A percentile compares a stretch with the other conserved stretches of the same genome.
Evolutionary conservation across 2,329 filamentous ascomycete genomes (phyloP).

Genomic region (Monosporascus sp.): DNA sequence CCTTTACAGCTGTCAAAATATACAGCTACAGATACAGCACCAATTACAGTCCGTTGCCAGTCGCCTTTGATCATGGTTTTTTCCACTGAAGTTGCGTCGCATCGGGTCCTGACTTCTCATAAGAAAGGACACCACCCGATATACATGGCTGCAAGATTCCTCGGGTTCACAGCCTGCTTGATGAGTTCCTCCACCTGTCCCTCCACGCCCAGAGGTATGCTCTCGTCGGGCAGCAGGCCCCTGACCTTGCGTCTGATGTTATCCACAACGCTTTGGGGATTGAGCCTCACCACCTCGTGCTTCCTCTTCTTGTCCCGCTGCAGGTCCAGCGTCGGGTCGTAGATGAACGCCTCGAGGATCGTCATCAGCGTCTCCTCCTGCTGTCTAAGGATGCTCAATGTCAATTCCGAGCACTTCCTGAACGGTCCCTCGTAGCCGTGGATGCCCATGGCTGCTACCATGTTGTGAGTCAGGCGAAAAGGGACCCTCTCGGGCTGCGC

Average conservation of each 20-base stretch:
- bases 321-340: slow-evolving; percentile 93
- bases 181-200: slow-evolving; percentile 97
- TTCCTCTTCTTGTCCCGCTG: slow-evolving; percentile 64
- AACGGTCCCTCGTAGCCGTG: slow-evolving; percentile 94
- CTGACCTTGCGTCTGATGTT: slow-evolving; percentile 82
- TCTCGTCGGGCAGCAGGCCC: slow-evolving; percentile 79
- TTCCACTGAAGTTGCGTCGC: too few species aligned
- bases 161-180: slow-evolving; percentile 73
- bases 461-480: slow-evolving; percentile 96
- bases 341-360: slow-evolving; percentile 92
- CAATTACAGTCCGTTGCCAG: too few species aligned
- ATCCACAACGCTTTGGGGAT: slow-evolving; percentile 73
- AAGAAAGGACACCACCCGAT: slow-evolving; percentile 79
- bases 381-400: slow-evolving; percentile 74
- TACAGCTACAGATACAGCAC: too few species aligned
- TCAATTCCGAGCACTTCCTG: slow-evolving; percentile 83
- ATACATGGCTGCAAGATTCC: slow-evolving; percentile 87
- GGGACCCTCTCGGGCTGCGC: slow-evolving; percentile 91
- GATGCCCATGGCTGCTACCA: slow-evolving; percentile 94
- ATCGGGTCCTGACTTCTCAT: slow-evolving; percentile 20
- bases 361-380: slow-evolving; percentile 97
- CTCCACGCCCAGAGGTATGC: slow-evolving; percentile 87
- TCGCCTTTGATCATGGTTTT: too few species aligned
- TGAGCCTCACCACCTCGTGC: slow-evolving; percentile 42
- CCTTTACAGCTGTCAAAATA: too few species aligned